Conservation (phyloP, 495 filamentous ascomycete genomes). For the Lophiotrema nucula region DNA sequence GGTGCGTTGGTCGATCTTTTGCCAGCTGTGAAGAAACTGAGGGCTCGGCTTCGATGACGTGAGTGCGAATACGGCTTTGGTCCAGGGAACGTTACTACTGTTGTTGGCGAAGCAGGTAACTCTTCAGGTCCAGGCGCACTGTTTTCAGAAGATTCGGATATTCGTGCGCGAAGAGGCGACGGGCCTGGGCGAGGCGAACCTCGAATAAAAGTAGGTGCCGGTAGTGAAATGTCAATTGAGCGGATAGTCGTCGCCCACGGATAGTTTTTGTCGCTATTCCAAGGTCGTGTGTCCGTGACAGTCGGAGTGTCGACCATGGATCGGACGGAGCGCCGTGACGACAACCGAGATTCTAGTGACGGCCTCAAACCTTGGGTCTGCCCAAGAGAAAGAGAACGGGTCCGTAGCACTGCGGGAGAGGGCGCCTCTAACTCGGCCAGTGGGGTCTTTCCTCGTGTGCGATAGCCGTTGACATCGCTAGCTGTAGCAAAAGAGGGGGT, state of each 20-base stretch:
- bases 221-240: constrained; percentile 39
- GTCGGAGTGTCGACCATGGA: constrained; percentile 21
- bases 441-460: constrained; percentile 17
- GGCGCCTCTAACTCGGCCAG: constrained; percentile 32
- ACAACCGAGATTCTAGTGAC: constrained; percentile 19
- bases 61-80: constrained; percentile 2
- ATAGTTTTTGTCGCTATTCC: constrained; percentile 44
- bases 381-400: constrained; percentile 25
- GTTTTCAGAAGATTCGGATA: constrained; percentile 8
- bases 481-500: too few species aligned
- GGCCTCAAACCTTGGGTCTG: constrained; percentile 8
- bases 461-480: too few species aligned
- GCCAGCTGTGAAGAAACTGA: constrained; percentile 1
- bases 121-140: neutral
- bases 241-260: constrained; percentile 37
- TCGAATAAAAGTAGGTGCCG: constrained; percentile 26
- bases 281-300: constrained; percentile 34
- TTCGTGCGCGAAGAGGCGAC: constrained; percentile 16
- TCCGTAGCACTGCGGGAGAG: constrained; percentile 19
- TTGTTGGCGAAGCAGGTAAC: neutral
- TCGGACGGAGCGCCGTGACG: constrained; percentile 16
- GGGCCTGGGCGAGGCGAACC: constrained; percentile 21
- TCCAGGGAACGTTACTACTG: neutral
- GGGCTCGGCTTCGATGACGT: neutral
- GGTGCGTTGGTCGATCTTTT: neutral